These are phyloP conservation scores for Phaeotremella fagi DNA, from an alignment of 768 basidiomycete genomes.

Conservation along the genomic window DNA sequence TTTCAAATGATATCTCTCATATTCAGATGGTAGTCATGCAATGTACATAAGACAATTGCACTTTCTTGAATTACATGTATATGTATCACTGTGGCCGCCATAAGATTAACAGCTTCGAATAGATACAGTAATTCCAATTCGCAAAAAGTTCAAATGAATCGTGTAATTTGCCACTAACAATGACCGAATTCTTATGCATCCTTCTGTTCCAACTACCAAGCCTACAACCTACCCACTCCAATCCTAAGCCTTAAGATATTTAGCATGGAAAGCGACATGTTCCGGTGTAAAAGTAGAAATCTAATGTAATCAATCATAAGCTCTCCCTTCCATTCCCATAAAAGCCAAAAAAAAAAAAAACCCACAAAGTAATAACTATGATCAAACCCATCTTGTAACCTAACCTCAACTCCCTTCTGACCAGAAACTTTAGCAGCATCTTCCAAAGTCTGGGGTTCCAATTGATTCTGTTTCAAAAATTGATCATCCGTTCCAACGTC, in stretches of 20 bases:
- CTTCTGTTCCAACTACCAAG: too few species aligned
- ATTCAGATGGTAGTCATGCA: too few species aligned
- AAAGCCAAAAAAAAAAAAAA: slow-evolving; percentile 4
- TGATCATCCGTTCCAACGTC: slow-evolving; percentile 70
- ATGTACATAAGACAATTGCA: too few species aligned
- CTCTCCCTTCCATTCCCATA: not conserved
- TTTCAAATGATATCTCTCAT: too few species aligned
- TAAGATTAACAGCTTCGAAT: too few species aligned
- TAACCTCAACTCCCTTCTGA: slow-evolving; percentile 69
- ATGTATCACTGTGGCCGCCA: too few species aligned
- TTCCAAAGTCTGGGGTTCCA: slow-evolving; percentile 83
- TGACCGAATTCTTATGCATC: too few species aligned
- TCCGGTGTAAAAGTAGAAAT: slow-evolving; percentile 85
- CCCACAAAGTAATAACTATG: slow-evolving; percentile 71
- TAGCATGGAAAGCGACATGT: slow-evolving; percentile 87
- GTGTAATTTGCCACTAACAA: too few species aligned
- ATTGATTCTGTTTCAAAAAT: slow-evolving; percentile 78
- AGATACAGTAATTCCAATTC: too few species aligned
- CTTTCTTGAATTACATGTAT: too few species aligned
- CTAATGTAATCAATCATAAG: slow-evolving; percentile 49
- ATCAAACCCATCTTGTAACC: slow-evolving; percentile 78
- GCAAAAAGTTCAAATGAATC: too few species aligned
- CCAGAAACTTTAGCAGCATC: slow-evolving; percentile 72
- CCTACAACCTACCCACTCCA: too few species aligned
- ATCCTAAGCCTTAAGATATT: slow-evolving; percentile 67